phyloP scores from a whole-genome alignment of 148 eudicot species.

The Beta vulgaris region DNA sequence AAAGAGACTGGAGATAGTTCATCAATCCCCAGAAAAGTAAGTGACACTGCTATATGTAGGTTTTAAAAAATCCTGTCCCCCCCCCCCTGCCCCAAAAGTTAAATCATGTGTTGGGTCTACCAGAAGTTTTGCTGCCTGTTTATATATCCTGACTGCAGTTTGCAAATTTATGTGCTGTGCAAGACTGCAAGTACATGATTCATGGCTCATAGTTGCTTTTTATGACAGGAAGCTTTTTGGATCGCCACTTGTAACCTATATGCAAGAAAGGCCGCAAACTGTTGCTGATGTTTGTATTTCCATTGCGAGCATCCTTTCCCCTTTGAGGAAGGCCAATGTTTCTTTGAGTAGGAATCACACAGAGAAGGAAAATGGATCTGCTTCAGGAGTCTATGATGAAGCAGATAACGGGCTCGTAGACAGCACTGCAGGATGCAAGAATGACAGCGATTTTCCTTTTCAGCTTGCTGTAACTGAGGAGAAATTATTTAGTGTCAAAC shows the following conservation, averaged over 20 bases:
- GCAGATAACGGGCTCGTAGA: constrained; percentile 31
- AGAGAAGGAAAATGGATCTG: constrained; percentile 40
- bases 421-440: constrained; percentile 26
- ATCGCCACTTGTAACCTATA: constrained; percentile 69
- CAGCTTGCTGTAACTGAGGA: constrained; percentile 55
- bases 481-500: constrained; percentile 44
- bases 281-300: constrained; percentile 62
- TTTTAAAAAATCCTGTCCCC: not conserved
- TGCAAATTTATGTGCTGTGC: not conserved
- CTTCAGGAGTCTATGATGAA: constrained; percentile 35
- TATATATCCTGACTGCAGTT: not conserved
- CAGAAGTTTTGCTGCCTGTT: not conserved
- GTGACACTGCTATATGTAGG: constrained; percentile 21
- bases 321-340: constrained; percentile 51
- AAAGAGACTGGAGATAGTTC: constrained; percentile 74
- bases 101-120: not conserved
- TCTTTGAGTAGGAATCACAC: constrained; percentile 21
- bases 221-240: constrained; percentile 69
- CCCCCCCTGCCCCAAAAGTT: not conserved
- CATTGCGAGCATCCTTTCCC: constrained; percentile 49
- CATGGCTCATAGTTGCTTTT: constrained; percentile 32
- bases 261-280: constrained; percentile 51
- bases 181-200: constrained; percentile 10
- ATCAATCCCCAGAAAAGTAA: constrained; percentile 68
- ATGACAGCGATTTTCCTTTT: constrained; percentile 39